These are phyloP conservation scores for Fusarium secorum DNA, from an alignment of 2,329 filamentous ascomycete genomes.

Conservation along the genomic window DNA sequence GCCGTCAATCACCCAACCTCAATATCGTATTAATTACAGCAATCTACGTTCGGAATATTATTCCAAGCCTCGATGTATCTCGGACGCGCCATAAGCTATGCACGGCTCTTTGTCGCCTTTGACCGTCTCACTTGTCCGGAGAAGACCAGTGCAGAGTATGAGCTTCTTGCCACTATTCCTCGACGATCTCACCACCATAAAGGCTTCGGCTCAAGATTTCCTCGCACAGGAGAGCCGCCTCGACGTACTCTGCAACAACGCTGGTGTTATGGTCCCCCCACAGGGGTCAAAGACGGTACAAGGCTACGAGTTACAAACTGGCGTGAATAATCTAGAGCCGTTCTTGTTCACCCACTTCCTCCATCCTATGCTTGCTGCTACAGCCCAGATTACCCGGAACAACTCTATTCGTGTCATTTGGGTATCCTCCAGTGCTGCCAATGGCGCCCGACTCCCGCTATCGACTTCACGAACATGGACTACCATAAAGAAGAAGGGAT, in stretches of 20 bases:
- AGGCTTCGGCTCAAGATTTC: conserved; percentile 49
- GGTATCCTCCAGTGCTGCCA: neutral
- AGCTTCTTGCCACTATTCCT: conserved; percentile 50
- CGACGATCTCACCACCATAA: conserved; percentile 51
- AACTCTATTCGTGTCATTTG: conserved; percentile 43
- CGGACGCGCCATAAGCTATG: neutral
- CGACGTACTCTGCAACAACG: conserved; percentile 55
- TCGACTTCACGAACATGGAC: neutral
- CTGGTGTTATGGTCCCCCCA: conserved; percentile 51
- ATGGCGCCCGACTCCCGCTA: neutral
- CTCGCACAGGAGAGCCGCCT: conserved; percentile 48
- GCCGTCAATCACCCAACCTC: neutral
- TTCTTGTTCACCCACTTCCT: conserved; percentile 50
- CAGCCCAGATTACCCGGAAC: conserved; percentile 42
- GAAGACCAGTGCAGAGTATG: conserved; percentile 29
- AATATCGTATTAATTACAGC: accelerated
- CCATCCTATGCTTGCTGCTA: conserved; percentile 34
- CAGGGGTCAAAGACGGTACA: conserved; percentile 48
- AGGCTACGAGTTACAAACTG: conserved; percentile 52
- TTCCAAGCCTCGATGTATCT: neutral
- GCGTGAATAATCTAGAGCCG: conserved; percentile 50
- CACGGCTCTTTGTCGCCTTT: accelerated
- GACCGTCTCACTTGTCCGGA: neutral
- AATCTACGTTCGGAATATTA: neutral
- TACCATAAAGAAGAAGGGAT: neutral